Conservation (phyloP, 257 asterid genomes). For the Solanum chmielewskii region DNA sequence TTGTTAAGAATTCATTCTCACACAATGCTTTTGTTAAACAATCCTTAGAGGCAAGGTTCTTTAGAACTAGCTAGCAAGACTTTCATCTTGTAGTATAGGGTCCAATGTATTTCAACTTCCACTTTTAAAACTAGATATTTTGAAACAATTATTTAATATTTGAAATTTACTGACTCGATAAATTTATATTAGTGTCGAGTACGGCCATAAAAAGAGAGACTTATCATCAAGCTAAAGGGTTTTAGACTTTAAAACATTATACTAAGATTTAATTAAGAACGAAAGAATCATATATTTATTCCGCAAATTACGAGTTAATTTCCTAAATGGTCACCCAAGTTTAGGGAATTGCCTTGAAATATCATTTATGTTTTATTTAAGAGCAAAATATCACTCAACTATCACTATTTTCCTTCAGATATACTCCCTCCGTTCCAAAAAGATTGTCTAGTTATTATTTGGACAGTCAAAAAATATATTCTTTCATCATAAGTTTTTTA, state of each 20-base stretch:
- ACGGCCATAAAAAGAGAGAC: background rate
- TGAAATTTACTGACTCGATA: rapidly evolving
- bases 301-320: too few species aligned
- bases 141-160: background rate
- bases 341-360: too few species aligned
- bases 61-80: background rate
- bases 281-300: background rate
- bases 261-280: background rate
- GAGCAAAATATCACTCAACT: too few species aligned
- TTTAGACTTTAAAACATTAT: background rate
- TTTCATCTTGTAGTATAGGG: background rate
- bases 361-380: too few species aligned
- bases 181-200: background rate
- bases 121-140: background rate
- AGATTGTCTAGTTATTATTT: background rate
- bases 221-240: background rate
- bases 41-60: background rate
- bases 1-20: background rate
- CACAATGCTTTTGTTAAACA: background rate
- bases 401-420: too few species aligned
- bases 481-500: too few species aligned
- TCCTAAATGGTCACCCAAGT: too few species aligned
- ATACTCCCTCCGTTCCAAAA: background rate
- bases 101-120: background rate
- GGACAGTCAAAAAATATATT: background rate